Conservation (phyloP, 352 stramenopile species). For the Phytophthora melonis region DNA sequence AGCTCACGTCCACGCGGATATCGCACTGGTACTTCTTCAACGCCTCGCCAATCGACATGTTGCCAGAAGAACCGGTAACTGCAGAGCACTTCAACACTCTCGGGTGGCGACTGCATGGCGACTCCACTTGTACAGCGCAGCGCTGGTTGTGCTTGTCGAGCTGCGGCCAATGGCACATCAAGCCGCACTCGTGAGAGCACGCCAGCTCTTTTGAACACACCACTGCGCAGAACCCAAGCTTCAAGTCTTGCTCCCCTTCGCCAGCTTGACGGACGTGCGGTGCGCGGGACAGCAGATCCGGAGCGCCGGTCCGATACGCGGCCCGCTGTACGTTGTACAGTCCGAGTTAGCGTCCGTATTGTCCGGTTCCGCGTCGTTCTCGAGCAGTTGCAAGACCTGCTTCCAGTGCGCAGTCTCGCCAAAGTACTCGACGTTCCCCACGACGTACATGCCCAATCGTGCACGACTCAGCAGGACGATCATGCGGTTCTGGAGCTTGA, state of each 20-base stretch:
- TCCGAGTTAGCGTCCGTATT: slow-evolving; percentile 33
- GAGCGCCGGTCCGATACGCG: slow-evolving; percentile 61
- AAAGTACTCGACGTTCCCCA: slow-evolving; percentile 89
- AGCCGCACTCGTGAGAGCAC: slow-evolving; percentile 75
- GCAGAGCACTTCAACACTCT: slow-evolving; percentile 56
- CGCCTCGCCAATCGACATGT: slow-evolving; percentile 46
- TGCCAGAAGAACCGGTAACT: slow-evolving; percentile 40
- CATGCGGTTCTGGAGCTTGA: slow-evolving; percentile 92
- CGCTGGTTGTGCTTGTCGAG: slow-evolving; percentile 64
- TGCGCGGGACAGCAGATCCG: slow-evolving; percentile 87
- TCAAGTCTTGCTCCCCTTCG: slow-evolving; percentile 54
- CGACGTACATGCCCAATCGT: slow-evolving; percentile 86
- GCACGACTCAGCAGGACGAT: slow-evolving; percentile 90
- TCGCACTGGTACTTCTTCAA: slow-evolving; percentile 69
- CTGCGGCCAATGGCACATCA: slow-evolving; percentile 77
- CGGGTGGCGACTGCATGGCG: slow-evolving; percentile 70
- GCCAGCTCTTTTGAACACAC: slow-evolving; percentile 63
- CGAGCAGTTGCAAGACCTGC: slow-evolving; percentile 69
- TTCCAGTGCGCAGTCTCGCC: slow-evolving; percentile 78
- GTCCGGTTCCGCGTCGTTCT: slow-evolving; percentile 52
- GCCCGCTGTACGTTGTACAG: slow-evolving; percentile 50
- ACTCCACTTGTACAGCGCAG: slow-evolving; percentile 67
- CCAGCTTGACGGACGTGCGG: slow-evolving; percentile 45
- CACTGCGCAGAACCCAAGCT: slow-evolving; percentile 81
- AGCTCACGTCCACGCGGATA: slow-evolving; percentile 55